A percentile compares a stretch with the other conserved stretches of the same genome.
Conservation (phyloP, 2,329 filamentous ascomycete species). For the Ophiocordyceps sinensis region DNA sequence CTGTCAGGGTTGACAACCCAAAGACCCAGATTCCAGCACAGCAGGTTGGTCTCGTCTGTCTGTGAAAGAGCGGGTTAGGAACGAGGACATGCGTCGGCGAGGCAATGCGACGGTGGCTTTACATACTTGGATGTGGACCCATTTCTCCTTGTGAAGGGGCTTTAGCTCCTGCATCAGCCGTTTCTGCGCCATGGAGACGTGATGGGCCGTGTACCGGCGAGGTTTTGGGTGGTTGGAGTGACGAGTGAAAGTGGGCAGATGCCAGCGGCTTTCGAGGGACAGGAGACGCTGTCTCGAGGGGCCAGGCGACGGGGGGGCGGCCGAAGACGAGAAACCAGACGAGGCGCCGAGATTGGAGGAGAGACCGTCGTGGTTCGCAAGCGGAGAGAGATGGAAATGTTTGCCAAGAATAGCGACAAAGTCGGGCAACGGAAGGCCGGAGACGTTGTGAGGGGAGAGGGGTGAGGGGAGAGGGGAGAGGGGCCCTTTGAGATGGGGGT, state of each 20-base stretch:
- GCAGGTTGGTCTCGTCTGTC: slow-evolving; percentile 69
- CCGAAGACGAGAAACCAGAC: no score
- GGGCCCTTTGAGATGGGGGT: no score
- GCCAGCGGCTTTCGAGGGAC: background rate
- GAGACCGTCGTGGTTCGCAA: no score
- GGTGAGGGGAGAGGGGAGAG: no score
- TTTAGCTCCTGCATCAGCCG: slow-evolving; percentile 84
- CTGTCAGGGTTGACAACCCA: slow-evolving; percentile 91
- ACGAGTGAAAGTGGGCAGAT: background rate
- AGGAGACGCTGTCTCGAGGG: no score
- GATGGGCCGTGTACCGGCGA: background rate
- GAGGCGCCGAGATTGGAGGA: no score
- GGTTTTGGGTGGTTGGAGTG: background rate
- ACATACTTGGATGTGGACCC: slow-evolving; percentile 74
- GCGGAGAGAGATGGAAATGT: no score
- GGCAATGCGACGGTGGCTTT: background rate
- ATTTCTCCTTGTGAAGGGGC: slow-evolving; percentile 73
- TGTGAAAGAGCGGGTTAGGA: slow-evolving; percentile 17
- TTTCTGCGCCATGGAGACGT: slow-evolving; percentile 39
- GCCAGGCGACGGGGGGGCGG: no score
- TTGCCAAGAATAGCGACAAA: no score
- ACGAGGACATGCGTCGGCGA: background rate
- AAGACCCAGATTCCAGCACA: slow-evolving; percentile 75
- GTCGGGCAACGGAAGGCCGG: no score
- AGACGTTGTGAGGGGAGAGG: no score